phyloP scores from a whole-genome alignment of 2,329 filamentous ascomycete genomes.

The Sclerotinia nivalis region DNA sequence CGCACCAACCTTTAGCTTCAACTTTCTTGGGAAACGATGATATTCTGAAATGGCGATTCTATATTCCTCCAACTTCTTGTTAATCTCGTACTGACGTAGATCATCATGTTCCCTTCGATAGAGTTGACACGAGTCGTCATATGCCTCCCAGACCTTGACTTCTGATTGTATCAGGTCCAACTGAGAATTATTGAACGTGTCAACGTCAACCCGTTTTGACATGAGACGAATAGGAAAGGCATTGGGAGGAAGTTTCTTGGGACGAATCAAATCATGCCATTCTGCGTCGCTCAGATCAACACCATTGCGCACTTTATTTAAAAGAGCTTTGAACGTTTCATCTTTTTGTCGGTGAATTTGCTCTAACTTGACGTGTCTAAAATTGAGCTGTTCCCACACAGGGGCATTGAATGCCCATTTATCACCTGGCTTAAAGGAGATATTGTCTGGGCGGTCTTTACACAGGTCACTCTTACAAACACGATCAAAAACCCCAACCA shows the following conservation, averaged over 20 bases:
- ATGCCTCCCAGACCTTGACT: slow-evolving; percentile 27
- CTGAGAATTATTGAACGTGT: slow-evolving; percentile 27
- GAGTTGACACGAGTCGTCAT: slow-evolving; percentile 27
- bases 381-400: slow-evolving; percentile 33
- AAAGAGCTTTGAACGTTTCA: slow-evolving; percentile 32
- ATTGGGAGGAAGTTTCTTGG: slow-evolving; percentile 26
- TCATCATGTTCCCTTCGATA: not conserved
- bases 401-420: slow-evolving; percentile 38
- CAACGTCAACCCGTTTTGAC: slow-evolving; percentile 30
- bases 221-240: slow-evolving; percentile 34
- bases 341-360: slow-evolving; percentile 39
- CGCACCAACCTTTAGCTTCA: slow-evolving; percentile 35
- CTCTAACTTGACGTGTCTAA: slow-evolving; percentile 34
- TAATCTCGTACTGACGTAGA: slow-evolving; percentile 14
- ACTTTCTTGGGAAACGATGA: slow-evolving; percentile 28
- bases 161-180: slow-evolving; percentile 23
- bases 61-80: slow-evolving; percentile 23
- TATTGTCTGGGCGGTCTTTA: not conserved
- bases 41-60: slow-evolving; percentile 27
- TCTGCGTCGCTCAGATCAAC: slow-evolving; percentile 27
- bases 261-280: slow-evolving; percentile 31
- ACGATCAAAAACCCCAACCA: slow-evolving; percentile 19
- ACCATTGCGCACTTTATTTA: slow-evolving; percentile 38
- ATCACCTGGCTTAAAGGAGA: slow-evolving; percentile 26
- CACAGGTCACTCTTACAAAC: slow-evolving; percentile 24